phyloP scores from a whole-genome alignment of 345 rosid species.

The Populus alba region DNA sequence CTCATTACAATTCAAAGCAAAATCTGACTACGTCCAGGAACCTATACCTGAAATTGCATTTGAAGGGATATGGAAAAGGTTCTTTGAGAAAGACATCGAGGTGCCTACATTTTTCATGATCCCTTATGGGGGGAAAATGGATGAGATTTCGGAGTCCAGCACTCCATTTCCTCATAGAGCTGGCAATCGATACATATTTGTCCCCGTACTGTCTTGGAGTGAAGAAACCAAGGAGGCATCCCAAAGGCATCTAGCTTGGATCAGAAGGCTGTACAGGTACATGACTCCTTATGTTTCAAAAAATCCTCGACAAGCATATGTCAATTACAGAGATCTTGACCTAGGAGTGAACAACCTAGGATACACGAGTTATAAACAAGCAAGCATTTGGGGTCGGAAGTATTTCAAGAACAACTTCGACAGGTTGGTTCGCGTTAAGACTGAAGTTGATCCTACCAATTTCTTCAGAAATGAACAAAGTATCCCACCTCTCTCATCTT shows the following conservation, averaged over 20 bases:
- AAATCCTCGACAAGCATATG: slow-evolving; percentile 47
- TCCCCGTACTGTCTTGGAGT: slow-evolving; percentile 38
- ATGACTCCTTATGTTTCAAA: slow-evolving; percentile 52
- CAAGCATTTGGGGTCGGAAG: no score
- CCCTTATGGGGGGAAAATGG: slow-evolving; percentile 65
- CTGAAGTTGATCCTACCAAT: no score
- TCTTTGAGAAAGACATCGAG: slow-evolving; percentile 21
- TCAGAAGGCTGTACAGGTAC: slow-evolving; percentile 31
- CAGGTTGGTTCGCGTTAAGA: no score
- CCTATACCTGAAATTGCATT: slow-evolving; percentile 36
- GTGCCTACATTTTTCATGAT: slow-evolving; percentile 33
- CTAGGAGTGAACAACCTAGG: not conserved
- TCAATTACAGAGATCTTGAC: slow-evolving; percentile 19
- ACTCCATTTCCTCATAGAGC: slow-evolving; percentile 44
- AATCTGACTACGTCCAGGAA: slow-evolving; percentile 56
- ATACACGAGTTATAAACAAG: no score
- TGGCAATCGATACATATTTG: slow-evolving; percentile 48
- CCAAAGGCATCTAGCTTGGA: slow-evolving; percentile 18
- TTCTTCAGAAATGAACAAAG: no score
- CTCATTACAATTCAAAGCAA: slow-evolving; percentile 48
- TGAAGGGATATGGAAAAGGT: slow-evolving; percentile 44
- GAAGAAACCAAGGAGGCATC: slow-evolving; percentile 23
- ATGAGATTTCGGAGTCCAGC: slow-evolving; percentile 30
- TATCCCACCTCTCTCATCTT: no score
- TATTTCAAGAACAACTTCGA: no score